Percentiles rank a stretch among this genome's conserved stretches.
Conservation (phyloP, 805 yeast species). For the Candida endomychidarum region DNA sequence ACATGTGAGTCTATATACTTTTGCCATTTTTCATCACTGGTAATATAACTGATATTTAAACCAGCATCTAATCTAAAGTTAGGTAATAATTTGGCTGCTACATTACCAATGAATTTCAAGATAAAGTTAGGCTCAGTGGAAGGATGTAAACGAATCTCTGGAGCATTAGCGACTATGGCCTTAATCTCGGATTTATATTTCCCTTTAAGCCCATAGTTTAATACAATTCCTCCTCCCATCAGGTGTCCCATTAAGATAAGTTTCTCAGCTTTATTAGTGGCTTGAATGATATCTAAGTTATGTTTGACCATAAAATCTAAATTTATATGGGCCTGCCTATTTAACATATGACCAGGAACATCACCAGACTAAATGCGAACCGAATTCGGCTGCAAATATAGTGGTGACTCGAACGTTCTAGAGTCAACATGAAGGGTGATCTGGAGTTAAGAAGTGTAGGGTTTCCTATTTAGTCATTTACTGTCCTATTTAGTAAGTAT, state of each 20-base stretch:
- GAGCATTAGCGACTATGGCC: slow-evolving; percentile 55
- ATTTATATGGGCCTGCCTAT: too few species aligned
- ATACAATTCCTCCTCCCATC: slow-evolving; percentile 76
- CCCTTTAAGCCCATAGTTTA: slow-evolving; percentile 64
- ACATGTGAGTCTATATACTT: slow-evolving; percentile 43
- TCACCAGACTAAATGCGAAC: slow-evolving; percentile 12
- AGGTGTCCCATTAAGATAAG: slow-evolving; percentile 66
- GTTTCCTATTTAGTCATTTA: too few species aligned
- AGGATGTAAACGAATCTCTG: slow-evolving; percentile 59
- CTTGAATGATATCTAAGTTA: slow-evolving; percentile 28
- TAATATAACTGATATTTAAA: slow-evolving; percentile 52
- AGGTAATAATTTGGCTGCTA: slow-evolving; percentile 42
- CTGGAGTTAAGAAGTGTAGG: not conserved
- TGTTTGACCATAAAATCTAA: slow-evolving; percentile 55
- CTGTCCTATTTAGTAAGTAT: too few species aligned
- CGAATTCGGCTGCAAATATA: slow-evolving; percentile 3
- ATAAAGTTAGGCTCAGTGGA: slow-evolving; percentile 53
- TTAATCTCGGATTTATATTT: slow-evolving; percentile 44
- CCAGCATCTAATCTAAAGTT: slow-evolving; percentile 54
- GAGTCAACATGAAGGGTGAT: too few species aligned
- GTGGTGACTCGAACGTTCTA: too few species aligned
- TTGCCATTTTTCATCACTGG: slow-evolving; percentile 48
- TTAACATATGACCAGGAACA: slow-evolving; percentile 7
- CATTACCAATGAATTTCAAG: slow-evolving; percentile 42
- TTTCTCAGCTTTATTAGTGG: slow-evolving; percentile 29